Conservation (phyloP, 768 basidiomycete species). For the Phlebiopsis gigantea region DNA sequence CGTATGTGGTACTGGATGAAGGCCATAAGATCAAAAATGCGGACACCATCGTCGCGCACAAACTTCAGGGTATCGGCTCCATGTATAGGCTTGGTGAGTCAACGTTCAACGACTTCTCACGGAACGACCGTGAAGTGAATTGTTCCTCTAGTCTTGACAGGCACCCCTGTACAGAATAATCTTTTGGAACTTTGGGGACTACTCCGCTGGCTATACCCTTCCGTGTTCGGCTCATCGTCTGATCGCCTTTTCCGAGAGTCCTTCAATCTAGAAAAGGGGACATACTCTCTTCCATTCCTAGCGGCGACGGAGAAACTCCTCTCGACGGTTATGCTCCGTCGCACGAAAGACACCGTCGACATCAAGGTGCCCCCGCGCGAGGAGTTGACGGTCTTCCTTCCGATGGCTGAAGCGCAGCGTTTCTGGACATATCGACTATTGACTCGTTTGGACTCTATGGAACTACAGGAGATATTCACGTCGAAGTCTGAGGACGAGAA, state of each 20-base stretch:
- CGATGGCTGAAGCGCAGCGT: constrained; percentile 52
- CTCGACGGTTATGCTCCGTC: constrained; percentile 49
- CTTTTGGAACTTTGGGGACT: constrained; percentile 52
- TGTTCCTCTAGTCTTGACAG: constrained; percentile 49
- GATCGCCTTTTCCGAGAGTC: constrained; percentile 44
- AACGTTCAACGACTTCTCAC: not conserved
- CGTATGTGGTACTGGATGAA: constrained; percentile 57
- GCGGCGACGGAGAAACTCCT: constrained; percentile 44
- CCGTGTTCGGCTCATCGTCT: constrained; percentile 43
- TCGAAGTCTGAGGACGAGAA: constrained; percentile 18
- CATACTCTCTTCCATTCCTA: constrained; percentile 45
- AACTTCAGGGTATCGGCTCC: constrained; percentile 51
- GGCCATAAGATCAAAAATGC: constrained; percentile 73
- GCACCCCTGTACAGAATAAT: constrained; percentile 71
- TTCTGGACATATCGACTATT: constrained; percentile 59
- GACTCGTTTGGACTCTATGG: constrained; percentile 44
- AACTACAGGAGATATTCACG: constrained; percentile 44
- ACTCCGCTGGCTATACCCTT: constrained; percentile 51
- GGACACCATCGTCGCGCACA: constrained; percentile 46
- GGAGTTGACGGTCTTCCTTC: constrained; percentile 51
- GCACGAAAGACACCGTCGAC: constrained; percentile 50
- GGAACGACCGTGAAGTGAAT: no score
- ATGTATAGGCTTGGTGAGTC: constrained; percentile 42
- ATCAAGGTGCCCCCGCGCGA: constrained; percentile 50
- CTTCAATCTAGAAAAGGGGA: constrained; percentile 49